Evolutionary conservation across 1,284 basidiomycete species (phyloP), one percentile per base, ranked within the genome.

Genomic region (Ganoderma boninense): DNA sequence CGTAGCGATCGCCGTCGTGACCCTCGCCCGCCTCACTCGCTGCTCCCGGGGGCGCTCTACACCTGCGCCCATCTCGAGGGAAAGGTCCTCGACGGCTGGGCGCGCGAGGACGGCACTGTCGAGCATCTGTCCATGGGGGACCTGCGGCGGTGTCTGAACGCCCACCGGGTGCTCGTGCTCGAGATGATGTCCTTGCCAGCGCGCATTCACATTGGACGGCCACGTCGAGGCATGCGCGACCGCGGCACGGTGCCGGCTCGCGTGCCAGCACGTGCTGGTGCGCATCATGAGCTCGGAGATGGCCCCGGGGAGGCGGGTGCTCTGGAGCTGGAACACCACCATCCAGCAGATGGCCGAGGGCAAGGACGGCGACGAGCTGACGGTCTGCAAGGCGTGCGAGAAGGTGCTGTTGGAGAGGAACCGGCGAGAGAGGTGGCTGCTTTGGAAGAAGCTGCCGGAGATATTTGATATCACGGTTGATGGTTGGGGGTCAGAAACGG

Each of bases 71-170:
- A 40, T 5, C 38, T 40, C 38, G 38, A 40, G 38, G 38, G 8
- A 11, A 40, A 40, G 38, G 38, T 40, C 7, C 38, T 40, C 38
- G 7, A 40, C 38, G 38, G 38, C 11, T 40, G 38, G 59, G 40
- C 0, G 13, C 64, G 62, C 42, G 69, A 62, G 4, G 69, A 70
- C 44, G 71, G 71, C 5, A 40, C 59, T 0, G 44, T 59, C 0
- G 67, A 64, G 42, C 32, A 35, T 18, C 64, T 70, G 5, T 23
- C 8, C 18, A 4, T 20, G 1, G 42, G 26, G 1, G 71, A 70
- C 57, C 44, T 68, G 6, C 20, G n/a, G 11, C 60, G 42, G 2
- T 70, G 69, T 11, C 29, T 72, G 32, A 43, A 65, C 7, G 67
- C 10, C n/a, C 38, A 52, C 8, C 18, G 6, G 3, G 3, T 11